A percentile compares a stretch with the other conserved stretches of the same genome.
phyloP scores from a whole-genome alignment of 768 basidiomycete species.

The Suillus bovinus region DNA sequence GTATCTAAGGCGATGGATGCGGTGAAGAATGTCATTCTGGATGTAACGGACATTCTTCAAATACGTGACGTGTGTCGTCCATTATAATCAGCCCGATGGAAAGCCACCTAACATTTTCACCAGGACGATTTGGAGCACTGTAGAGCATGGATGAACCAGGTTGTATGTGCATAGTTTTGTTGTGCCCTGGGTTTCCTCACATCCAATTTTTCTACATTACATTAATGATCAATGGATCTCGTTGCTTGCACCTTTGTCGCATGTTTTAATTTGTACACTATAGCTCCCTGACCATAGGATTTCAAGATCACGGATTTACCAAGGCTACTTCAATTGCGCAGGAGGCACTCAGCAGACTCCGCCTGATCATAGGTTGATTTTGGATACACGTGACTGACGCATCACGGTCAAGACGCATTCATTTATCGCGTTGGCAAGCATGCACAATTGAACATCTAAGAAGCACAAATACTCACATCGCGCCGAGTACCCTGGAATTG shows the following conservation, averaged over 20 bases:
- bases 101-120: background rate
- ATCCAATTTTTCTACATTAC: background rate
- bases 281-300: slow-evolving; percentile 19
- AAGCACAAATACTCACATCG: background rate
- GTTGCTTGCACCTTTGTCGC: background rate
- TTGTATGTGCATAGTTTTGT: slow-evolving; percentile 14
- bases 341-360: background rate
- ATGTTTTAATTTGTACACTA: background rate
- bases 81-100: background rate
- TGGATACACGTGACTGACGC: background rate
- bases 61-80: slow-evolving; percentile 16
- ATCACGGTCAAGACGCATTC: background rate
- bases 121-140: slow-evolving; percentile 29
- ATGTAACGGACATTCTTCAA: slow-evolving; percentile 27
- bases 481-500: background rate
- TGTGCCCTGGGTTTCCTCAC: background rate
- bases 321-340: background rate
- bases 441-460: background rate
- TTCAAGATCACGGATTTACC: background rate
- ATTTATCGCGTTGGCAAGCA: background rate
- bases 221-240: background rate
- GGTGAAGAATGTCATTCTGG: slow-evolving; percentile 21
- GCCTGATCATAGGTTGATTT: background rate
- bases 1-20: slow-evolving; percentile 12
- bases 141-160: slow-evolving; percentile 20